Conservation (phyloP, 768 basidiomycete species). For the Tricholomella constricta region DNA sequence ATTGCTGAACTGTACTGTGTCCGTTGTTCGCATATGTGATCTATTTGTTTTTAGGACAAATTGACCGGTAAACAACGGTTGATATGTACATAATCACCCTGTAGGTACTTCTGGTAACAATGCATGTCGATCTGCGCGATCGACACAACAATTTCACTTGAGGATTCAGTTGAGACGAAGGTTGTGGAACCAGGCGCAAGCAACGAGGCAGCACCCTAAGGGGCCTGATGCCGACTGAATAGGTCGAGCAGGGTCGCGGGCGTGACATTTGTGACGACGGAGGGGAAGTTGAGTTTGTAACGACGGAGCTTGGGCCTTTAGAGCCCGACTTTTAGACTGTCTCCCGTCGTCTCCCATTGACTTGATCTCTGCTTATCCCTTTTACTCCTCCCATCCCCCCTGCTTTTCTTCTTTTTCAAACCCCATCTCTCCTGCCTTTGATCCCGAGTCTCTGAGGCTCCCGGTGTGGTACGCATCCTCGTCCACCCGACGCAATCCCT, state of each 20-base stretch:
- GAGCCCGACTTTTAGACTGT: conserved; percentile 15
- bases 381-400: conserved; percentile 1
- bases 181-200: not conserved
- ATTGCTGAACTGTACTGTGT: not conserved
- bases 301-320: conserved; percentile 19
- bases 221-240: conserved; percentile 13
- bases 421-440: not conserved
- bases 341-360: not conserved
- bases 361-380: not conserved
- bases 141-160: not conserved
- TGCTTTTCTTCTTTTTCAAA: conserved; percentile 2
- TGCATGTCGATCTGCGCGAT: not conserved
- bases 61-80: not conserved
- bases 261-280: conserved; percentile 25
- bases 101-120: not conserved
- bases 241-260: conserved; percentile 12
- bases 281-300: conserved; percentile 12
- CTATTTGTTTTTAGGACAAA: not conserved
- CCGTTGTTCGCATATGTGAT: not conserved
- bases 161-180: not conserved
- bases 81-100: too few species aligned
- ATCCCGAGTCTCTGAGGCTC: conserved; percentile 1
- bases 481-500: conserved; percentile 3
- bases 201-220: conserved; percentile 17
- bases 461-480: not conserved